Evolutionary conservation across 129 eudicot species (phyloP), one percentile per base, ranked within the genome.

Genomic region (Helichrysum umbraculigerum): DNA sequence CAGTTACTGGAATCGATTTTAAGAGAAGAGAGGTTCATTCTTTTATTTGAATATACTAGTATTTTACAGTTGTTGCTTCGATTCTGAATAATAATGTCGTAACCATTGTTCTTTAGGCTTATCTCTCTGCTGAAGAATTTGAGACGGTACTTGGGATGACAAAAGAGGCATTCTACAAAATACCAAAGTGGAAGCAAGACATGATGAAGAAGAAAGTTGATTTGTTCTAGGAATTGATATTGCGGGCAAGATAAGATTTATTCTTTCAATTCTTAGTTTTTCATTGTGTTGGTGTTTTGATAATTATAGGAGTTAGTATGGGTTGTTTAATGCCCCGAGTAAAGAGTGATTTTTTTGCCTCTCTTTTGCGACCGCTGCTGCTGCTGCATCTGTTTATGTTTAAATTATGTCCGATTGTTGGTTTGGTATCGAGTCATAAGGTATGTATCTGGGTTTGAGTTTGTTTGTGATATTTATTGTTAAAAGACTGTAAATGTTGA

Each of bases 131-230:
- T 0, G 96, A 89, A 72, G 96, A 92, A 79, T 92, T 92, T 52
- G 82, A 82, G 80, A 41, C 78, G 2, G 79, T 92, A 37, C 66
- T 92, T 6, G 91, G 89, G 35, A 79, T 89, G 88, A 33, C 81
- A n/a, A 89, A 92, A 81, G 97, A 85, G 73, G 88, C 85, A 37
- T 92, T 92, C 72, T 89, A 87, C 52, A 92, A 92, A 69, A 71
- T 89, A 76, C 97, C 97, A 0, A 91, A 87, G 65, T 91, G 97
- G 97, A 92, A 92, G 91, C 98, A 92, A 79, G 98, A 90, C 86
- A 85, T 89, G 91, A 82, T 58, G 79, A 92, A 92, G 86, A 87
- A 78, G 91, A 92, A 92, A 76, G 85, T 83, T 30, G 98, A 92
- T 84, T 91, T 92, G 76, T 92, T 92, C 76, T 92, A 87, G 76